These are phyloP conservation scores for Fennellomyces sp. DNA, from an alignment of 371 early-diverging fungal species.

Conservation along the genomic window DNA sequence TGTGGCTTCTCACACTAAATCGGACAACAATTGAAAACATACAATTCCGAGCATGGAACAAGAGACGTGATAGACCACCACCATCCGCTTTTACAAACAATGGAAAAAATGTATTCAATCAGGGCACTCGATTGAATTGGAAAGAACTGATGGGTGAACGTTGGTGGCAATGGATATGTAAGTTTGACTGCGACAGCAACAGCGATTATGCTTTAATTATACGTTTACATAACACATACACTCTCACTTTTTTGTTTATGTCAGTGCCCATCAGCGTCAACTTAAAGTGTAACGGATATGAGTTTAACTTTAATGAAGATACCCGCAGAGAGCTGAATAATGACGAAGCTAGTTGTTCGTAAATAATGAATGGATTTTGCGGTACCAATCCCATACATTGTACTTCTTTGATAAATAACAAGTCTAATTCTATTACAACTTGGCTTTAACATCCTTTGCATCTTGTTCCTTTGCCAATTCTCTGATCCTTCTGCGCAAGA, in stretches of 20 bases:
- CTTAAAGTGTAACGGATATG: not conserved
- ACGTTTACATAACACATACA: not conserved
- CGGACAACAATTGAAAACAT: slow-evolving; percentile 57
- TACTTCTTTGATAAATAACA: too few relatives aligned
- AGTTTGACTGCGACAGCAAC: too few relatives aligned
- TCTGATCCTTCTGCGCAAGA: slow-evolving; percentile 62
- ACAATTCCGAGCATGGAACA: slow-evolving; percentile 27
- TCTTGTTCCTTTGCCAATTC: slow-evolving; percentile 37
- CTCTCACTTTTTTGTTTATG: not conserved
- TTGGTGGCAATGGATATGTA: slow-evolving; percentile 36
- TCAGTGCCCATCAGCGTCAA: not conserved
- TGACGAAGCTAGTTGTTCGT: too few relatives aligned
- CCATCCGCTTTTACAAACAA: slow-evolving; percentile 26
- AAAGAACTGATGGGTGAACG: slow-evolving; percentile 32
- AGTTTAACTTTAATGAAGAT: slow-evolving; percentile 1
- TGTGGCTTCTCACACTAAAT: slow-evolving; percentile 45
- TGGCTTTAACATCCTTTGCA: slow-evolving; percentile 1
- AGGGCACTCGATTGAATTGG: slow-evolving; percentile 38
- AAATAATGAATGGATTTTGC: too few relatives aligned
- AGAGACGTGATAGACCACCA: slow-evolving; percentile 7
- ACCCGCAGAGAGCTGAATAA: not conserved
- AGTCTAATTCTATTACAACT: slow-evolving; percentile 10
- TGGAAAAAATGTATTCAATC: slow-evolving; percentile 41
- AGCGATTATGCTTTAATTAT: too few relatives aligned
- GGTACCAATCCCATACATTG: too few relatives aligned